Base-by-base conservation (phyloP, 108 stramenopile genomes). In the Cyclotella kingstonii region DNA sequence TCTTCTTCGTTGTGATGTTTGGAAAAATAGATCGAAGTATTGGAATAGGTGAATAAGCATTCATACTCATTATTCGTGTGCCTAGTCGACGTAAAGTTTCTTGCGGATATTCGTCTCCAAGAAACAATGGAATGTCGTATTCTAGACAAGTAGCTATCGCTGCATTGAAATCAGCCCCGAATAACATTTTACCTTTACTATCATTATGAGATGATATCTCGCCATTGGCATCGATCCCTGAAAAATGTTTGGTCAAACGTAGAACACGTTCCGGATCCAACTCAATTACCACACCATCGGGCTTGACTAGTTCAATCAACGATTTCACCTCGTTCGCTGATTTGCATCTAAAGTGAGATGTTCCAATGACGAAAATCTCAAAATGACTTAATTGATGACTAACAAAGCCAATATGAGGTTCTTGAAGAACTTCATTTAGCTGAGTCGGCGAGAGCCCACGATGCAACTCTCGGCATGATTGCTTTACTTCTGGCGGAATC, bases 271-370 rank as follows among this genome's bases (percentile, higher is more conserved):
- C 81, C n/a, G 81, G 81, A 53, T 79, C 77, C 12, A 81, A 48
- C 50, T 81, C 81, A 5, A 81, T 38, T 7, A 81, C 78, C 1
- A 79, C 77, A n/a, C 74, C 81, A 59, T 81, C 81, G 1, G 81
- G 81, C 36, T 64, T 38, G 21, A 79, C 60, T 15, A 39, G 26
- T 38, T 51, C 30, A 29, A 81, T 79, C 39, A 81, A 54, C n/a
- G 59, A 54, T 42, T 56, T 57, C 17, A 81, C 81, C 39, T 81
- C 81, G 0, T 47, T 31, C 41, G 78, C 62, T 1, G 81, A 81
- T 45, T 75, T 79, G 54, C 77, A 81, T 51, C 49, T 33, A 26
- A 81, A 76, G 40, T 81, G 81, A 5, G 81, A 81, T n/a, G 81
- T 81, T 34, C 81, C 81, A 26, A 81, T 72, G 0, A 81, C 77